Percentiles rank a stretch among this genome's conserved stretches.
phyloP scores from a whole-genome alignment of 1,139 yeast genomes.

The Scheffersomyces insectosa region DNA sequence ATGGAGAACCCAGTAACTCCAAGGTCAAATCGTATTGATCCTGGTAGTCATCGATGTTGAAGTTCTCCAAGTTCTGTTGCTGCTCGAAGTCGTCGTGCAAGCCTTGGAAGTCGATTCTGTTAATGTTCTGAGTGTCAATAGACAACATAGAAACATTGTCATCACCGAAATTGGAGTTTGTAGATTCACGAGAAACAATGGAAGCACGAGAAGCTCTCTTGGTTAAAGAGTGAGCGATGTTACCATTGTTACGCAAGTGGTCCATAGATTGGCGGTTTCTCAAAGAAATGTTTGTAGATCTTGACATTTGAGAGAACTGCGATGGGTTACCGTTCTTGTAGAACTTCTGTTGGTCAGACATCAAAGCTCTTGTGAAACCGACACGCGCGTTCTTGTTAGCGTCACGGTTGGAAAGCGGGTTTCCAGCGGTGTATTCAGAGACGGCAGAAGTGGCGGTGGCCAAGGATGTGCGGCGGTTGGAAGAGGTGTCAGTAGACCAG shows the following conservation, averaged over 20 bases:
- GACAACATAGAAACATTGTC: constrained; percentile 40
- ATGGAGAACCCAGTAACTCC: constrained; percentile 73
- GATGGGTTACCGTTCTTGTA: constrained; percentile 26
- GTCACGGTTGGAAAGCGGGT: constrained; percentile 6
- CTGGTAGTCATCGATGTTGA: constrained; percentile 44
- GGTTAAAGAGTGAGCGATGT: constrained; percentile 14
- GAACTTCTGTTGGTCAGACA: constrained; percentile 29
- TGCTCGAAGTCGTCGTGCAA: constrained; percentile 13
- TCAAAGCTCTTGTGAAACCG: constrained; percentile 47
- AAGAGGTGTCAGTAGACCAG: constrained; percentile 40
- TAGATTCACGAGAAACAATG: constrained; percentile 32
- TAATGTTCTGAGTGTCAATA: constrained; percentile 33
- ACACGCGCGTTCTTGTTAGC: constrained; percentile 23
- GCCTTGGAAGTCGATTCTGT: constrained; percentile 14
- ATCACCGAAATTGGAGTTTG: constrained; percentile 13
- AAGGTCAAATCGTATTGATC: constrained; percentile 60
- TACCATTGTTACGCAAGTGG: constrained; percentile 9
- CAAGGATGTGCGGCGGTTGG: constrained; percentile 27
- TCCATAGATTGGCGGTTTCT: constrained; percentile 5
- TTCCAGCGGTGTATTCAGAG: constrained; percentile 26
- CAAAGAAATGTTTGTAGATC: constrained; percentile 7
- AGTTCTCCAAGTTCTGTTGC: constrained; percentile 33
- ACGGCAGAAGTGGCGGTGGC: constrained; percentile 33
- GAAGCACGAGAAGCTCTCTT: constrained; percentile 39
- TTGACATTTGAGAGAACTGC: constrained; percentile 23